Percentiles rank a stretch among this genome's conserved stretches.
phyloP scores from a whole-genome alignment of 1,284 basidiomycete genomes.

The Pisolithus thermaeus region DNA sequence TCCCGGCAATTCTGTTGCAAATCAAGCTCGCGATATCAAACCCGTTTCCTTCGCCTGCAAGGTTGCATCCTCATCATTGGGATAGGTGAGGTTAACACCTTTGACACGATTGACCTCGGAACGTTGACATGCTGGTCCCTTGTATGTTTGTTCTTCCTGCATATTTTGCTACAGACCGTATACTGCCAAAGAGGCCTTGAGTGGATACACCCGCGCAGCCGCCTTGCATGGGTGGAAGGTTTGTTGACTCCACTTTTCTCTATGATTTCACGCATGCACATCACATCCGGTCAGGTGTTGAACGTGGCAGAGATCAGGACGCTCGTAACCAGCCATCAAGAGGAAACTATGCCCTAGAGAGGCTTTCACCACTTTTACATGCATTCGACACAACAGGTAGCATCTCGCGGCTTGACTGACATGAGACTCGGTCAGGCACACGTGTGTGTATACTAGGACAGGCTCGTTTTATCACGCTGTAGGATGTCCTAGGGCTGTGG shows the following conservation, averaged over 20 bases:
- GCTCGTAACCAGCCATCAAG: constrained; percentile 6
- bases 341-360: neutral
- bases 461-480: too few relatives aligned
- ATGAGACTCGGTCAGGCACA: too few relatives aligned
- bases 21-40: constrained; percentile 59
- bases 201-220: constrained; percentile 54
- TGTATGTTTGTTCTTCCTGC: neutral
- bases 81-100: constrained; percentile 17
- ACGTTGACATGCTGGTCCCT: neutral
- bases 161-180: constrained; percentile 36
- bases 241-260: constrained; percentile 9
- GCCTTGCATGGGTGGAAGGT: constrained; percentile 54
- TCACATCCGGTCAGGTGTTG: constrained; percentile 7
- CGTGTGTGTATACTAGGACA: too few relatives aligned
- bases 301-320: constrained; percentile 9
- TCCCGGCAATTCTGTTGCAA: constrained; percentile 55
- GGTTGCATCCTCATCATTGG: constrained; percentile 39
- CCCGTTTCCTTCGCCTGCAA: constrained; percentile 50
- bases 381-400: too few relatives aligned
- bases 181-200: constrained; percentile 44
- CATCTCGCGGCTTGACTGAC: too few relatives aligned
- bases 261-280: neutral
- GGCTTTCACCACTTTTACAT: too few relatives aligned
- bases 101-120: neutral
- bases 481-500: too few relatives aligned